These are phyloP conservation scores for Podaxis pistillaris DNA, from an alignment of 768 basidiomycete genomes.

Conservation along the genomic window DNA sequence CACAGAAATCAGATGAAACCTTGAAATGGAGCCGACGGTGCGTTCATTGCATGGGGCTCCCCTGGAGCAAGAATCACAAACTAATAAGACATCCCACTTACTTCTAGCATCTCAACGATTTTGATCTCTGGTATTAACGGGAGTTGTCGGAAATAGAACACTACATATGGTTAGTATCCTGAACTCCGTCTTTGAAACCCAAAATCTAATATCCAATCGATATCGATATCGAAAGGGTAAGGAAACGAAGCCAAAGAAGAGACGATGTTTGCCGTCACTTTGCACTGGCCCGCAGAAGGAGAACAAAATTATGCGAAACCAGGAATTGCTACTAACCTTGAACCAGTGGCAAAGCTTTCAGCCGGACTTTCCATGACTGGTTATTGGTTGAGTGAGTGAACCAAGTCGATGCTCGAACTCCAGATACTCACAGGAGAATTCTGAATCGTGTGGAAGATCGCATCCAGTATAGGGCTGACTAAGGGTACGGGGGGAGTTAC, in stretches of 20 bases:
- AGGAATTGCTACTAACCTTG: conserved; percentile 47
- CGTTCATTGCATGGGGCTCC: not conserved
- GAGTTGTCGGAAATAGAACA: conserved; percentile 87
- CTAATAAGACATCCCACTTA: conserved; percentile 20
- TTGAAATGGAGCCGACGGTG: not conserved
- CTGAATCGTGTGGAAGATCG: conserved; percentile 75
- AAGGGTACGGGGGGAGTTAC: conserved; percentile 74
- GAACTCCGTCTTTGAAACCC: not conserved
- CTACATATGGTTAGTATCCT: conserved; percentile 29
- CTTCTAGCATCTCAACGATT: conserved; percentile 80
- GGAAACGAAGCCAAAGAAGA: not conserved
- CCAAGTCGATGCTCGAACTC: not conserved
- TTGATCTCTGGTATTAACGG: conserved; percentile 76
- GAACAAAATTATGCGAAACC: not conserved
- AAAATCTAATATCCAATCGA: conserved; percentile 7
- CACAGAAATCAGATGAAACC: not conserved
- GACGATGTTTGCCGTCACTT: not conserved
- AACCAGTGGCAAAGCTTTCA: conserved; percentile 83
- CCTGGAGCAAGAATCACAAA: conserved; percentile 13
- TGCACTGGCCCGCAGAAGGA: not conserved
- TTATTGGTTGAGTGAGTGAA: conserved; percentile 11
- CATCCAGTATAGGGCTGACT: conserved; percentile 65
- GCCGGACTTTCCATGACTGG: conserved; percentile 84
- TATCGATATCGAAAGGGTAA: conserved; percentile 2
- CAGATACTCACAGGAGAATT: conserved; percentile 59